phyloP scores from a whole-genome alignment of 495 filamentous ascomycete genomes.

The Aspergillus coremiiformis region DNA sequence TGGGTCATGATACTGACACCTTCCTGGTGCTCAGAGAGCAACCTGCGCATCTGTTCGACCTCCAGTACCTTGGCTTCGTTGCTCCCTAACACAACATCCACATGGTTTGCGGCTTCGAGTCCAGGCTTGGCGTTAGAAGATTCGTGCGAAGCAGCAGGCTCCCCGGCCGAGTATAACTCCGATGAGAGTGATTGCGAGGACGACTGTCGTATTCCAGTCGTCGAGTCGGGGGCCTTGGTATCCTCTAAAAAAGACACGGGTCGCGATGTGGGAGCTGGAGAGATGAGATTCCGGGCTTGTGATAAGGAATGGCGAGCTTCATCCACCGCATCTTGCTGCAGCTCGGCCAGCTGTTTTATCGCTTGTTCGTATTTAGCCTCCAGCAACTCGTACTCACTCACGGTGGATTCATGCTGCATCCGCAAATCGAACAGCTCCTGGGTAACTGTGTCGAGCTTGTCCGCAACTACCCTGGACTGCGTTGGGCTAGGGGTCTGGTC shows the following conservation, averaged over 20 bases:
- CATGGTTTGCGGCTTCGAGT: conserved; percentile 17
- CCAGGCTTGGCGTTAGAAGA: conserved; percentile 46
- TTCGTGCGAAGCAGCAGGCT: conserved; percentile 61
- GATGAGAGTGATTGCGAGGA: conserved; percentile 93
- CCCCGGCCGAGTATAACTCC: conserved; percentile 91
- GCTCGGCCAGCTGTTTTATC: conserved; percentile 66
- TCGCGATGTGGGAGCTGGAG: conserved; percentile 53
- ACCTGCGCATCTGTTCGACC: conserved; percentile 58
- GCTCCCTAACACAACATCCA: conserved; percentile 8
- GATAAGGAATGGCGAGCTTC: conserved; percentile 63
- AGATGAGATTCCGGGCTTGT: conserved; percentile 42
- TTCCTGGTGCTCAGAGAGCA: conserved; percentile 69
- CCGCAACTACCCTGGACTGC: conserved; percentile 77
- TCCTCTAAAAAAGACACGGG: conserved; percentile 92
- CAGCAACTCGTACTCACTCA: conserved; percentile 75
- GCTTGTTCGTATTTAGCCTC: conserved; percentile 88
- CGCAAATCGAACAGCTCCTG: conserved; percentile 89
- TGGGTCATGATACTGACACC: conserved; percentile 61
- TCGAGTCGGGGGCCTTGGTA: conserved; percentile 60
- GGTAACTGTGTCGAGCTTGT: conserved; percentile 86
- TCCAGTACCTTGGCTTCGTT: conserved; percentile 43
- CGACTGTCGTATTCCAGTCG: conserved; percentile 70
- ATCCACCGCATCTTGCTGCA: conserved; percentile 74
- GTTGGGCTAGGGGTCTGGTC: conserved; percentile 54
- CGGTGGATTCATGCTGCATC: conserved; percentile 78